Percentiles rank a stretch among this genome's conserved stretches.
Conservation (phyloP, 1,284 basidiomycete species). For the Mrakiaceae sp. region DNA sequence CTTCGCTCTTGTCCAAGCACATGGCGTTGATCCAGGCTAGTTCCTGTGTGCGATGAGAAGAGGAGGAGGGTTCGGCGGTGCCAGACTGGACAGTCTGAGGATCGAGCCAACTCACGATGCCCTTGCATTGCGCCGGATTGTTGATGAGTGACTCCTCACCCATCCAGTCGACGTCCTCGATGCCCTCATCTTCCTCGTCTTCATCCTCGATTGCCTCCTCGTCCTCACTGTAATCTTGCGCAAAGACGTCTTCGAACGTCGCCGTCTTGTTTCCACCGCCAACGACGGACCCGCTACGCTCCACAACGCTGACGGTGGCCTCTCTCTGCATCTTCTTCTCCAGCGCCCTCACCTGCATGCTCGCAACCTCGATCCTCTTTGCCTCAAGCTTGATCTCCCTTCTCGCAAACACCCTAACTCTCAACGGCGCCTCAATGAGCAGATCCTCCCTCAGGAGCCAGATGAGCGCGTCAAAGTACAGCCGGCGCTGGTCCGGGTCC, state of each 20-base stretch:
- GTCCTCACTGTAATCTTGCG: background rate
- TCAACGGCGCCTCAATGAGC: background rate
- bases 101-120: conserved; percentile 2
- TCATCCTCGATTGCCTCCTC: background rate
- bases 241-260: too few species aligned
- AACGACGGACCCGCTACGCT: background rate
- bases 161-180: background rate
- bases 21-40: conserved; percentile 12
- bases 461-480: conserved; percentile 11
- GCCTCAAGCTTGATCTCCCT: conserved; percentile 1
- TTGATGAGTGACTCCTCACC: conserved; percentile 2
- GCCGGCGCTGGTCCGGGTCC: background rate
- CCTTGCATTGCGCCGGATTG: background rate
- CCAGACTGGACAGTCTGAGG: too few species aligned
- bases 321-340: background rate
- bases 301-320: background rate
- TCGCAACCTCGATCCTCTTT: background rate
- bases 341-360: background rate
- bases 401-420: background rate
- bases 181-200: background rate
- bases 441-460: conserved; percentile 11
- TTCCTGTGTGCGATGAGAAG: background rate
- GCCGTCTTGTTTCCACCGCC: too few species aligned
- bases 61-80: background rate
- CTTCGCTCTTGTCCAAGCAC: background rate